Evolutionary conservation across 1,139 yeast species (phyloP), one percentile per base, ranked within the genome.

Genomic region (Blastobotrys capitulatus): DNA sequence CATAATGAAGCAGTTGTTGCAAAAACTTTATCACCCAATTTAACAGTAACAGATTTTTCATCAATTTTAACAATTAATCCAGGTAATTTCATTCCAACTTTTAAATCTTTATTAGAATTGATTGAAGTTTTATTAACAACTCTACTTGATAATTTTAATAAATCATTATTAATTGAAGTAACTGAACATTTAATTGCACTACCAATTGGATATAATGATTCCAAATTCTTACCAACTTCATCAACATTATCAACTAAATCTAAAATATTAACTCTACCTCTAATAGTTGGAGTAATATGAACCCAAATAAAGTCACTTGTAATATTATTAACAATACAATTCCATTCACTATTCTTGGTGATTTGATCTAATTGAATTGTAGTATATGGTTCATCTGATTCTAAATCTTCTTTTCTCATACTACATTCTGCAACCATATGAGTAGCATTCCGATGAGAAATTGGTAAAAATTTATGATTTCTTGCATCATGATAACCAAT

Each of bases 401-500:
- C 56, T 44, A 77, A 56, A 38, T 63, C 71, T 0, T 72, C 66
- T 48, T 74, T 71, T 56, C 77, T 77, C 42, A 81, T 74, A 36
- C 86, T 76, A 54, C 88, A 74, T 68, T 87, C 96, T 48, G 86
- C 69, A 18, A 84, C 76, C 22, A 78, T 69, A 52, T 77, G 75
- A 52, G 79, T 78, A 35, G 80, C 75, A 36, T 74, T 70, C 50
- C 78, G 76, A 60, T 82, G 86, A 15, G 89, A 76, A 19, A 83
- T 73, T 38, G 95, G 86, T 57, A 83, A 68, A 66, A 82, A 86
- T 51, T 75, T 78, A 60, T 84, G 88, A 54, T 77, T 82, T 54
- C 82, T 79, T 13, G 82, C 75, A 65, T 88, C 94, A 64, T 84
- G 94, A 64, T 68, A 80, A 6, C 97, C 97, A 57, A 88, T 76